phyloP scores from a whole-genome alignment of 177 flowering plant species.

The Tripterygium wilfordii region DNA sequence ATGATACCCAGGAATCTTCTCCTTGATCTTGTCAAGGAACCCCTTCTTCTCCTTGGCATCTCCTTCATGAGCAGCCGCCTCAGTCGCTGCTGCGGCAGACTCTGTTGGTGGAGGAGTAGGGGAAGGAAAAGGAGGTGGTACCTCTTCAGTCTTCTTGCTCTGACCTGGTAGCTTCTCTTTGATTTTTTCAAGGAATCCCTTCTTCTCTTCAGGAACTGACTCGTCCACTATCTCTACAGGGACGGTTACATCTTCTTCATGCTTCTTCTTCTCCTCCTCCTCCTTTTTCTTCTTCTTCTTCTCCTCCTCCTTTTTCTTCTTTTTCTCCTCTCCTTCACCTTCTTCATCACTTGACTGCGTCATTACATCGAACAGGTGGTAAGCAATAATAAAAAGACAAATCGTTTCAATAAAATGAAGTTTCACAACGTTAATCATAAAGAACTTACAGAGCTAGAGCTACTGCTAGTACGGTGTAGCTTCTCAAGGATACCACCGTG shows the following conservation, averaged over 20 bases:
- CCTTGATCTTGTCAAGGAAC: background rate
- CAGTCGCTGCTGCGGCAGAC: background rate
- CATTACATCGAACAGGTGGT: too few species aligned
- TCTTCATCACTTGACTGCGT: conserved; percentile 82
- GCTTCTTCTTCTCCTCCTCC: too few species aligned
- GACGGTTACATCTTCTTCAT: conserved; percentile 31
- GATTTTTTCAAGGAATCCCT: background rate
- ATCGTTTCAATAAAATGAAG: background rate
- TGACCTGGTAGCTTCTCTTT: background rate
- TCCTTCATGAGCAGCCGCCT: background rate
- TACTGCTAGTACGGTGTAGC: conserved; percentile 56
- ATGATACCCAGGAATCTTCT: background rate
- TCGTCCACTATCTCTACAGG: conserved; percentile 41
- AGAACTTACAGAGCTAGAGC: conserved; percentile 73
- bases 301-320: conserved; percentile 40
- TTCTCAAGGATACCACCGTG: conserved; percentile 48
- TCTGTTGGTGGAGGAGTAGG: background rate
- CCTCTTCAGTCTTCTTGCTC: background rate
- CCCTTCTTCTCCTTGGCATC: background rate
- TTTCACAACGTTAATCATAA: background rate
- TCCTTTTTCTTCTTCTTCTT: conserved; percentile 25
- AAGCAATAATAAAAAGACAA: background rate
- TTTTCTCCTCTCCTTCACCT: conserved; percentile 41
- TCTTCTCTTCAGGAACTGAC: background rate
- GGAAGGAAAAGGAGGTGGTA: background rate